Evolutionary conservation across 1,284 basidiomycete species (phyloP).

Genomic region (Xanthoconium separans): DNA sequence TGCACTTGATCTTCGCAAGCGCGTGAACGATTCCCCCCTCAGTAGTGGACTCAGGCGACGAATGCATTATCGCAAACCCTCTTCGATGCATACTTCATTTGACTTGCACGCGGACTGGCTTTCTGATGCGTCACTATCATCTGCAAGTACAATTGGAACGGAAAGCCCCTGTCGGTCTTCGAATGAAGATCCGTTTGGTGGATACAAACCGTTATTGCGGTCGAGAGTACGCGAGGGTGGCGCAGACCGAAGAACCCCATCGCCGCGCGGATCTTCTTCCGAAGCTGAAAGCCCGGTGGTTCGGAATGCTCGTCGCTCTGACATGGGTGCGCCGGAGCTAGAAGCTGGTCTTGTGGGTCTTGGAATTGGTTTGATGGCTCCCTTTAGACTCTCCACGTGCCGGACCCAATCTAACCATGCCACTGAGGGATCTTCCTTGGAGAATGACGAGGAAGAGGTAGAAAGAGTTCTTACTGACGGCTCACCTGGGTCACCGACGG

Average conservation of each 20-base stretch:
- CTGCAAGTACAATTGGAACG: conserved; percentile 18
- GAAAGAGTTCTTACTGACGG: conserved; percentile 27
- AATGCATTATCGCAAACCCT: conserved; percentile 32
- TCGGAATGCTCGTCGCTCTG: conserved; percentile 39
- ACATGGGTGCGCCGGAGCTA: conserved; percentile 26
- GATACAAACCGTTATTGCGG: conserved; percentile 27
- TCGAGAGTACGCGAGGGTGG: conserved; percentile 11
- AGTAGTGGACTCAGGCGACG: conserved; percentile 29
- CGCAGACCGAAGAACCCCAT: conserved; percentile 17
- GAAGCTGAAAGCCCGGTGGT: conserved; percentile 61
- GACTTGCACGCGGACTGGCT: conserved; percentile 46
- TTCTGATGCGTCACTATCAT: conserved; percentile 39
- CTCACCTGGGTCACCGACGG: conserved; percentile 26
- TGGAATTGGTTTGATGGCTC: conserved; percentile 54
- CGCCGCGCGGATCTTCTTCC: conserved; percentile 38
- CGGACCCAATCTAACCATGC: conserved; percentile 24
- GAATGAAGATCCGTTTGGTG: conserved; percentile 37
- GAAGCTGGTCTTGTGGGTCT: conserved; percentile 39
- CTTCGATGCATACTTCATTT: conserved; percentile 39
- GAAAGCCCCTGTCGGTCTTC: conserved; percentile 23
- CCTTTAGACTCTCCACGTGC: conserved; percentile 43
- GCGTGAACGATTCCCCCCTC: conserved; percentile 35
- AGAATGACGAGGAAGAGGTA: conserved; percentile 36
- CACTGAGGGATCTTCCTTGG: conserved; percentile 12
- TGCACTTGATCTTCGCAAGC: conserved; percentile 32